phyloP scores from a whole-genome alignment of 305 asterid species.

The Fraxinus latifolia region DNA sequence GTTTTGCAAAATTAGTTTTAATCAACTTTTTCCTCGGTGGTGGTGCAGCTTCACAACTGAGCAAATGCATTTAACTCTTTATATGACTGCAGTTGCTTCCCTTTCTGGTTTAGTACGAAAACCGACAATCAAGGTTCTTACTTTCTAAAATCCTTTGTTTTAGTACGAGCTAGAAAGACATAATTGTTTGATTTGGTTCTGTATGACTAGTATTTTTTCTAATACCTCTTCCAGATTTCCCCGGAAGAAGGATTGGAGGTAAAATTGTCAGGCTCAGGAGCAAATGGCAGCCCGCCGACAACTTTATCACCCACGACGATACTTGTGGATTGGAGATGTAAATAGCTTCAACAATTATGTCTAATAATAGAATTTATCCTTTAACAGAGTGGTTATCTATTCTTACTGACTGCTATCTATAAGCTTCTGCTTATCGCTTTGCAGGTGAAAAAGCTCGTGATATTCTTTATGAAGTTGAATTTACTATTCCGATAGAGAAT shows the following conservation, averaged over 20 bases:
- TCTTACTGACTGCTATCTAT: slow-evolving; percentile 22
- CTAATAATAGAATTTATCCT: not conserved
- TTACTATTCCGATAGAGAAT: slow-evolving; percentile 73
- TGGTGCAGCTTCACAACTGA: slow-evolving; percentile 70
- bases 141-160: not conserved
- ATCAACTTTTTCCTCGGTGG: slow-evolving; percentile 27
- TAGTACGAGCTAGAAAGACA: not conserved
- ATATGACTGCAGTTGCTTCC: slow-evolving; percentile 77
- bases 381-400: not conserved
- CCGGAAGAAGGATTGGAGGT: slow-evolving; percentile 76
- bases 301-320: slow-evolving; percentile 76
- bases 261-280: slow-evolving; percentile 71
- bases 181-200: not conserved
- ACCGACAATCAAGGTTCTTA: slow-evolving; percentile 57
- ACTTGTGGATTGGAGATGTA: slow-evolving; percentile 78
- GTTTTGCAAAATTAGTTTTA: not conserved
- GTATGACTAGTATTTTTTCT: not conserved
- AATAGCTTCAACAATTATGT: slow-evolving; percentile 18
- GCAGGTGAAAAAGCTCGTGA: slow-evolving; percentile 66
- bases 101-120: slow-evolving; percentile 62
- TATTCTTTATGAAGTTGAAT: slow-evolving; percentile 69
- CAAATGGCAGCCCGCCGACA: slow-evolving; percentile 74
- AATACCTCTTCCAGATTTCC: slow-evolving; percentile 41
- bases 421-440: slow-evolving; percentile 22
- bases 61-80: slow-evolving; percentile 69